Evolutionary conservation across 2,329 filamentous ascomycete species (phyloP).

Genomic region (Penicillium capsulatum): DNA sequence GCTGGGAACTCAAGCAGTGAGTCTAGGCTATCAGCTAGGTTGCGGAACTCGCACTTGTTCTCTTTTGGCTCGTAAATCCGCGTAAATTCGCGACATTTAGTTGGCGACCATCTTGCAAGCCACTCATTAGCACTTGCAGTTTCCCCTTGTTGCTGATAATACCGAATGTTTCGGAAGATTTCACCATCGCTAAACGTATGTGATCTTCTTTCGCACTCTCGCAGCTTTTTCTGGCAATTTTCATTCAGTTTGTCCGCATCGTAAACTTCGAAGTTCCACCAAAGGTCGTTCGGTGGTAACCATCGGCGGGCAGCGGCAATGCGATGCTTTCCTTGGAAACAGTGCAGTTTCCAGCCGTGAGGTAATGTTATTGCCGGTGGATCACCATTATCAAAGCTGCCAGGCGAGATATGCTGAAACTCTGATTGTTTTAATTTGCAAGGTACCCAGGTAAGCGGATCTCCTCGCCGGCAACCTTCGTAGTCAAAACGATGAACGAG

Average conservation of each 20-base stretch:
- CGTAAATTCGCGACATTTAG: conserved; percentile 14
- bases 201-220: conserved; percentile 6
- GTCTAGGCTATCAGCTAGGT: conserved; percentile 8
- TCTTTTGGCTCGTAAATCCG: conserved; percentile 11
- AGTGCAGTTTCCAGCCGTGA: conserved; percentile 4
- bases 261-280: conserved; percentile 12
- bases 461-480: conserved; percentile 13
- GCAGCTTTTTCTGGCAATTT: conserved; percentile 6
- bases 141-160: conserved; percentile 10
- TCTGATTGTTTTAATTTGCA: conserved; percentile 1
- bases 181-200: conserved; percentile 12
- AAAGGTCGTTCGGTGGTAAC: conserved; percentile 9
- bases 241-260: conserved; percentile 9
- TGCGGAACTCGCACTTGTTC: neutral
- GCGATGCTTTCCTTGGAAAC: conserved; percentile 12
- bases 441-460: conserved; percentile 12
- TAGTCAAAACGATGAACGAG: conserved; percentile 12
- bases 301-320: conserved; percentile 8
- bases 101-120: conserved; percentile 14
- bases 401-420: neutral
- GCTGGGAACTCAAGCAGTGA: conserved; percentile 9
- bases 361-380: neutral
- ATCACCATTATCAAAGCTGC: neutral
- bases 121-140: conserved; percentile 7
- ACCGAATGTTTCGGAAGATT: conserved; percentile 12